Evolutionary conservation across 1,284 basidiomycete species (phyloP).

Genomic region (Irpex lacteus): DNA sequence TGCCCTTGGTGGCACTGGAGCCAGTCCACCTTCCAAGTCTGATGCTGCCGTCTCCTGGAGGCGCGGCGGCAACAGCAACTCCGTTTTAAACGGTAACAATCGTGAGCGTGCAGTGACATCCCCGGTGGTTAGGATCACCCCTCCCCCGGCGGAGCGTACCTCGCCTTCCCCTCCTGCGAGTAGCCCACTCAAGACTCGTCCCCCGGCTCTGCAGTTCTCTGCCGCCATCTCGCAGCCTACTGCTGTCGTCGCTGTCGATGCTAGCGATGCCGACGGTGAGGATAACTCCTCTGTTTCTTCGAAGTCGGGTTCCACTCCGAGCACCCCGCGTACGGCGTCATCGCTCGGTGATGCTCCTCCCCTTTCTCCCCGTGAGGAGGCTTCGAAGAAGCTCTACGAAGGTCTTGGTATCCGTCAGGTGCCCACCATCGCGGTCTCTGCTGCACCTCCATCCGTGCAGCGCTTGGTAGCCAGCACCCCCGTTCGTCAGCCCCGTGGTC

Average conservation of each 20-base stretch:
- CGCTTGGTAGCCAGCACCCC: constrained; percentile 55
- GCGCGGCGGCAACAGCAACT: constrained; percentile 66
- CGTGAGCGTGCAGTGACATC: constrained; percentile 62
- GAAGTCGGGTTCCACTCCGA: constrained; percentile 57
- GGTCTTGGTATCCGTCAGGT: constrained; percentile 71
- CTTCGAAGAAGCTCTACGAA: constrained; percentile 78
- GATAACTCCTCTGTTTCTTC: constrained; percentile 47
- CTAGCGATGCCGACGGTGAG: constrained; percentile 50
- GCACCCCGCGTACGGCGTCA: constrained; percentile 69
- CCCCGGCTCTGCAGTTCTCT: constrained; percentile 67
- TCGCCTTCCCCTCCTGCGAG: constrained; percentile 43
- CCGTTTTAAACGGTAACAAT: constrained; percentile 57
- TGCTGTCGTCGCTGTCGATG: constrained; percentile 61
- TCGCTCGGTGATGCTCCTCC: constrained; percentile 51
- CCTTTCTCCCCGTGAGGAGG: constrained; percentile 78
- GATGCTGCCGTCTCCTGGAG: constrained; percentile 76
- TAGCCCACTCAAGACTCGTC: constrained; percentile 49
- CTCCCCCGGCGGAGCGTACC: constrained; percentile 58
- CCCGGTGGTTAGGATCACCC: constrained; percentile 65
- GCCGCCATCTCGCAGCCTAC: constrained; percentile 45
- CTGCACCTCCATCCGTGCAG: constrained; percentile 34
- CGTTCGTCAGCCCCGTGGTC: constrained; percentile 81
- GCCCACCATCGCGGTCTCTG: constrained; percentile 33
- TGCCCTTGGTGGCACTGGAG: constrained; percentile 44
- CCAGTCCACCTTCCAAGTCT: constrained; percentile 56